These are phyloP conservation scores for Cercospora brassicicola DNA, from an alignment of 2,329 filamentous ascomycete genomes.

Conservation along the genomic window DNA sequence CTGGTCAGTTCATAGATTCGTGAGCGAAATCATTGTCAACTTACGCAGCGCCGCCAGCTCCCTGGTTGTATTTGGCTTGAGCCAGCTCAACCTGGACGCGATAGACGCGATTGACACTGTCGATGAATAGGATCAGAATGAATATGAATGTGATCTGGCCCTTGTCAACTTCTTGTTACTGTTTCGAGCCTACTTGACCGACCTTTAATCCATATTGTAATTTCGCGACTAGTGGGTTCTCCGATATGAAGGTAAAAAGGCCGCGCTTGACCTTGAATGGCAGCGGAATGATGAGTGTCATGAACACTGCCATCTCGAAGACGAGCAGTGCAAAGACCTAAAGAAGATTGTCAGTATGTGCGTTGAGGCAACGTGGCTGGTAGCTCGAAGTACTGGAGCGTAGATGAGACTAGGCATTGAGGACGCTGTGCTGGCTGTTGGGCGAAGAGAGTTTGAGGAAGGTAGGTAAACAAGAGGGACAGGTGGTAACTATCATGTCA, in stretches of 20 bases:
- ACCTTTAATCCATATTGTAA: conserved; percentile 95
- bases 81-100: conserved; percentile 88
- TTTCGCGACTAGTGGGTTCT: conserved; percentile 81
- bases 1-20: conserved; percentile 20
- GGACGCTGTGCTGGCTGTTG: conserved; percentile 7
- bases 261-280: conserved; percentile 82
- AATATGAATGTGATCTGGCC: conserved; percentile 91
- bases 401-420: conserved; percentile 42
- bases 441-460: background rate
- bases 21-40: conserved; percentile 1
- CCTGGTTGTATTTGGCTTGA: conserved; percentile 62
- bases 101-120: conserved; percentile 95
- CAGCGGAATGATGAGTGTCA: conserved; percentile 78
- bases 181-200: conserved; percentile 22
- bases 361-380: background rate
- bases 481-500: conserved; percentile 11
- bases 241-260: conserved; percentile 95
- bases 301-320: conserved; percentile 78
- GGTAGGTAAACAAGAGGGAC: conserved; percentile 10
- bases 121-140: conserved; percentile 95
- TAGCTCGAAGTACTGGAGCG: conserved; percentile 35
- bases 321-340: conserved; percentile 83
- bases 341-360: conserved; percentile 22
- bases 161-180: background rate
- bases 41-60: conserved; percentile 50